Percentiles rank a stretch among this genome's conserved stretches.
Conservation (phyloP, 2,329 filamentous ascomycete species). For the Alternaria metachromatica region DNA sequence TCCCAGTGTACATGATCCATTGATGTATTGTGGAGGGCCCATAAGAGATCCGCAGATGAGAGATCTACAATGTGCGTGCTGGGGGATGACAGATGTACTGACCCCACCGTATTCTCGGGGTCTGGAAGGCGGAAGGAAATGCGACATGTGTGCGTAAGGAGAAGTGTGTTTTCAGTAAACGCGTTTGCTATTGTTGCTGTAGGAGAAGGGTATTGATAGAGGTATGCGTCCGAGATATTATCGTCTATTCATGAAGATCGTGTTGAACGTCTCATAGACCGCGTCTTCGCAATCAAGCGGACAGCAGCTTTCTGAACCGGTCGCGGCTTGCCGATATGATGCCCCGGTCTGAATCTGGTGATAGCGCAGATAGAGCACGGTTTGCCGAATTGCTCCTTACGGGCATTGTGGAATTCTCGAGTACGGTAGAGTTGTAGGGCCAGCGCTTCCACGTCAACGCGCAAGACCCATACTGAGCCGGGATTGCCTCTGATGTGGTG, state of each 20-base stretch:
- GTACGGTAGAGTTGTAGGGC: conserved; percentile 39
- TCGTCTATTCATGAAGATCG: neutral
- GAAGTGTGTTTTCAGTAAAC: neutral
- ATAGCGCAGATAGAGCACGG: conserved; percentile 34
- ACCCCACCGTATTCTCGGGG: neutral
- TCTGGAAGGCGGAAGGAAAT: neutral
- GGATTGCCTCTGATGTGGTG: conserved; percentile 23
- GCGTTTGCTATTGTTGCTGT: neutral
- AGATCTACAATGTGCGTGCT: neutral
- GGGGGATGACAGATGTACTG: neutral
- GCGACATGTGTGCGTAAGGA: neutral
- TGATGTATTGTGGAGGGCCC: neutral
- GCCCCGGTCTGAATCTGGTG: conserved; percentile 11
- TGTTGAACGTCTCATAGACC: neutral
- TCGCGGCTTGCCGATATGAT: neutral
- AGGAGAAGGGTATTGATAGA: neutral
- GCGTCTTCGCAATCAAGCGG: neutral
- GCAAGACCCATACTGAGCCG: conserved; percentile 32
- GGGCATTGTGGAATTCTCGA: conserved; percentile 35
- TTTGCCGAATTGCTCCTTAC: conserved; percentile 28
- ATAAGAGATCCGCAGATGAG: neutral
- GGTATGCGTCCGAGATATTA: neutral
- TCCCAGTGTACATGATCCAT: neutral
- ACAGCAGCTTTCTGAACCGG: neutral
- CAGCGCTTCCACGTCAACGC: conserved; percentile 40